Evolutionary conservation across 257 asterid genomes (phyloP), one percentile per base, ranked within the genome.

Genomic region (Henckelia pumila): DNA sequence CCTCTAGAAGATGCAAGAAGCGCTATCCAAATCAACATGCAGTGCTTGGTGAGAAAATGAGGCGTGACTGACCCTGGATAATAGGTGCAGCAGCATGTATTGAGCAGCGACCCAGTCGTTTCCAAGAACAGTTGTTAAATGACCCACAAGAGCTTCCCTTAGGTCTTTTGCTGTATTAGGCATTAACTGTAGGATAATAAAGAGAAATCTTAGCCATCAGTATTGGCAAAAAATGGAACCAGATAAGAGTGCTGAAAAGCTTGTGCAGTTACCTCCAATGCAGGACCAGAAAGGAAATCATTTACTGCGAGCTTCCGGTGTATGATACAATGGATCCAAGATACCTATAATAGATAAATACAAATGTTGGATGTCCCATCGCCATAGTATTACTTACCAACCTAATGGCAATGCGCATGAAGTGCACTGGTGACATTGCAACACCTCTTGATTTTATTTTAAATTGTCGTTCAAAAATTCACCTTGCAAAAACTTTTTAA

Each of bases 101-200:
- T 90, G 83, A 77, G 99, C 97, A 77, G 95, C 92, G 71, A 93
- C 69, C 65, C 83, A 70, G 73, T 93, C 99, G 71, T 86, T 80
- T 72, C 97, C 99, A 61, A 93, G 95, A 77, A 85, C 80, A 69
- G 81, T 69, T 16, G 95, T 83, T 44, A 93, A 86, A 81, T 90
- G 85, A 22, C 83, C 79, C 59, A 88, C 63, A 72, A 93, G 88
- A 63, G 90, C 77, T 79, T 86, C 89, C 80, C 97, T 86, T 59
- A 80, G 77, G 67, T 82, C 92, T 77, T 73, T 88, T 68, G 82
- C 79, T 68, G 78, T 67, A 25, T 67, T 52, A 29, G 92, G 62
- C 65, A 82, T 84, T 53, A 77, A 73, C 97, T 93, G 88, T 72
- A 56, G 56, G 66, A 73, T 50, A 59, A 80, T 22, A 29, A 52